These are phyloP conservation scores for Cucurbitaria berberidis DNA, from an alignment of 2,329 filamentous ascomycete genomes.

Conservation along the genomic window DNA sequence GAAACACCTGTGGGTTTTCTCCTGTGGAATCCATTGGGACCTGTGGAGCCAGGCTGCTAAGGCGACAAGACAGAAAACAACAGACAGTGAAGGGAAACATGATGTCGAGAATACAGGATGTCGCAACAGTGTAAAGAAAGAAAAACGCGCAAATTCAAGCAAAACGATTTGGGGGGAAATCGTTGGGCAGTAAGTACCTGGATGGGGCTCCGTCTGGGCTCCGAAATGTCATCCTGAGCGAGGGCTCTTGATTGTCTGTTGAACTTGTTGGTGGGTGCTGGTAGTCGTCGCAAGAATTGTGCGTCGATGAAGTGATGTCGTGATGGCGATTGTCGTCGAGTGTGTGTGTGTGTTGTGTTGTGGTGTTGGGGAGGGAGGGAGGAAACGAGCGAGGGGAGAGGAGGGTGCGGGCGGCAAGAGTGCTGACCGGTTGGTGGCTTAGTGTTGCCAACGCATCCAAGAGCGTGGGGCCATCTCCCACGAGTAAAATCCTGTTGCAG, in stretches of 20 bases:
- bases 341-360: conserved; percentile 16
- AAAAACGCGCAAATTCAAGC: conserved; percentile 30
- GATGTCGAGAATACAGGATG: conserved; percentile 31
- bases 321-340: conserved; percentile 23
- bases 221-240: conserved; percentile 53
- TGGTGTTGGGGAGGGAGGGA: conserved; percentile 34
- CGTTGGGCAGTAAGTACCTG: conserved; percentile 53
- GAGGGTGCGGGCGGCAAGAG: conserved; percentile 37
- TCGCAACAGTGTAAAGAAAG: conserved; percentile 17
- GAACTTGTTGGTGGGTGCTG: conserved; percentile 15
- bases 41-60: conserved; percentile 36
- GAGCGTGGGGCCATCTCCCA: conserved; percentile 41
- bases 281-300: conserved; percentile 24
- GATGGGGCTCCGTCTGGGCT: conserved; percentile 50
- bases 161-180: conserved; percentile 38
- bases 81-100: conserved; percentile 37
- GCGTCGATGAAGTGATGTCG: conserved; percentile 13
- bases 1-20: conserved; percentile 21
- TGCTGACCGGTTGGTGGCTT: conserved; percentile 42
- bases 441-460: conserved; percentile 47
- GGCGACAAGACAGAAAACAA: conserved; percentile 36
- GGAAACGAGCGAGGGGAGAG: conserved; percentile 32
- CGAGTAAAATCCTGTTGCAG: conserved; percentile 32
- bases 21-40: conserved; percentile 32
- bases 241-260: conserved; percentile 43